Base-by-base conservation (phyloP, 2,329 filamentous ascomycete species). In the Epichloe coenophiala region DNA sequence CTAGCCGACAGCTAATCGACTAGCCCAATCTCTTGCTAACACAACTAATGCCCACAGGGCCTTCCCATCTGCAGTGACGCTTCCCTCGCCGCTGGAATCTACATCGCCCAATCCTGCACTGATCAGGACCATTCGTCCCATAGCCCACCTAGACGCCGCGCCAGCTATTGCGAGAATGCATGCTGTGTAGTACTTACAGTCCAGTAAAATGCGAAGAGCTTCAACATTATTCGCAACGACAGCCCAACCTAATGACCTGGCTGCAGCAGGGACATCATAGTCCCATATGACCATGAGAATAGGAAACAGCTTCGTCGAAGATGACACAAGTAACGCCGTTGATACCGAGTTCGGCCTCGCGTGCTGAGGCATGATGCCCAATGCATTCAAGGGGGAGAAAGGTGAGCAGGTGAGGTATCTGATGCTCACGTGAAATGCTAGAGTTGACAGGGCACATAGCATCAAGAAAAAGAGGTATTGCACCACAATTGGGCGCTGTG, bases 231-330 rank as follows among this genome's bases (percentile, higher is more conserved):
- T 97, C 59, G 91, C 83, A 54, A 93, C 88, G 1, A 94, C 88
- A 37, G 88, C 88, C 87, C 87, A 93, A 47, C 84, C 86, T 4
- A 93, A 77, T 38, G 83, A 83, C 52, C 83, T 81, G 19, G 86
- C 84, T 12, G 83, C 83, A 11, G 82, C 83, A 1, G 86, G 88
- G 9, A 95, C 80, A 67, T 95, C 90, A 59, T 95, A 94, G 56
- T 93, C 85, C 93, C 93, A 98, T 48, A 98, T 91, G 23, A 97
- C 89, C 70, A 97, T 86, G 49, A 97, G 75, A 41, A 98, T 95
- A 1, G 93, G 93, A 63, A 97, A 97, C 2, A 98, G 76, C 65
- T 97, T 97, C 15, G 91, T 95, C 59, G 84, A 90, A 11, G 78
- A 84, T 11, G 79, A 85, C 4, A 93, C 86, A 17, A 93, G 76